Base-by-base conservation (phyloP, 176 grass and related monocot species). In the Avena sativa region DNA sequence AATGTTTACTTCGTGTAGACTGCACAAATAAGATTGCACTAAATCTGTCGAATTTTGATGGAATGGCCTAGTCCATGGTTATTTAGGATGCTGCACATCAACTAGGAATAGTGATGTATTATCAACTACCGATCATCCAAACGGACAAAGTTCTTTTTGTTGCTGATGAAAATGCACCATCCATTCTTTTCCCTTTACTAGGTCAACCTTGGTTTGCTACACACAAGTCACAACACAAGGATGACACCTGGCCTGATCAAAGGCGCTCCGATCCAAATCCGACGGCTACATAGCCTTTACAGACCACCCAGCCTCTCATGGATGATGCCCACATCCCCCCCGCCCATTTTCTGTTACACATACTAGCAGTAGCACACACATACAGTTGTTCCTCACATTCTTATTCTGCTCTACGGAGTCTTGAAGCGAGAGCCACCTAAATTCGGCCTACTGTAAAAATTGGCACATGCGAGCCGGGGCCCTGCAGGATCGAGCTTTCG, bases 321-420 rank as follows among this genome's bases (percentile, higher is more conserved):
- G 52, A 72, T 68, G 52, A 72, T 68, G 84, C 75, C 38, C 34
- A 32, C 50, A 69, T 78, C 9, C 62, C 14, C 14, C 44, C 25
- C 50, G 11, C 43, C 46, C 43, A 60, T 63, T 76, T 76, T 32
- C 21, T 8, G 55, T 28, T 75, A 84, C 59, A 71, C 50, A 44
- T 34, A 34, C 57, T 26, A 12, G 36, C 25, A 66, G 49, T 66
- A 8, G 40, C 30, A 65, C 12, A 25, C 4, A 58, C 51, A 59
- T 26, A 80, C 73, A 26, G 20, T 80, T 61, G 20, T 80, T 61
- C 40, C 61, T 65, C 79, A 26, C 52, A 5, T 79, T 79, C 85
- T 80, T 86, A 86, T 86, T 86, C 65, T 61, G 52, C 69, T 80
- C 64, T 80, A 80, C 76, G 21, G 48, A 71, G 65, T 67, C 65